These are phyloP conservation scores for Rhizophagus prolifer DNA, from an alignment of 192 early-diverging fungal species.

Conservation along the genomic window DNA sequence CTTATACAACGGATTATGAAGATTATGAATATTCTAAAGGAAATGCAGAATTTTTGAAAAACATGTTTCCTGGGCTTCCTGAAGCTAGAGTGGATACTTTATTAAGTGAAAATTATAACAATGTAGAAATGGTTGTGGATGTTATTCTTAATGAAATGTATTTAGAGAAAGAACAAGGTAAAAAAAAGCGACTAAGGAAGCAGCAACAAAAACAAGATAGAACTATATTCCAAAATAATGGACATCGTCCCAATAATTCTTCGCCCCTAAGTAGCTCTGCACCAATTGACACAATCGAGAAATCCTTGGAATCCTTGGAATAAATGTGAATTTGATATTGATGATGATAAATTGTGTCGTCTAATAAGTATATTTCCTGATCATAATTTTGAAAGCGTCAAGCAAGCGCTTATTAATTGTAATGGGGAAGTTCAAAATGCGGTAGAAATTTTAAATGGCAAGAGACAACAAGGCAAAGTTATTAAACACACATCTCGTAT, in stretches of 20 bases:
- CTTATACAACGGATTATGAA: background rate
- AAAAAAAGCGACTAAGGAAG: constrained; percentile 24
- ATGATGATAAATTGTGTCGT: constrained; percentile 31
- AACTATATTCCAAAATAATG: constrained; percentile 7
- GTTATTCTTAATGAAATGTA: constrained; percentile 1
- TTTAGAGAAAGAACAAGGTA: background rate
- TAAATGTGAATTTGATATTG: too few species aligned
- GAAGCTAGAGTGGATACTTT: background rate
- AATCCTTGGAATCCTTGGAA: too few species aligned
- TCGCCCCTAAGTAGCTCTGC: background rate
- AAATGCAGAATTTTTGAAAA: constrained; percentile 4
- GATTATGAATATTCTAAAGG: background rate
- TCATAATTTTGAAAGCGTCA: constrained; percentile 34
- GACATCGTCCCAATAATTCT: background rate
- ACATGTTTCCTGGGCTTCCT: constrained; percentile 1
- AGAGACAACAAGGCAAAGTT: background rate
- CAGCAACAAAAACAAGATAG: constrained; percentile 2
- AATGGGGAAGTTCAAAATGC: constrained; percentile 36
- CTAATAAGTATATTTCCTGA: constrained; percentile 41
- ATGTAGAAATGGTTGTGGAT: constrained; percentile 10
- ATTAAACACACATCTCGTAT: background rate
- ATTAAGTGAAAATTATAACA: constrained; percentile 3
- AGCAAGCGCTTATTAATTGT: constrained; percentile 38
- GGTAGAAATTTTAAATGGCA: constrained; percentile 36
- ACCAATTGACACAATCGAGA: too few species aligned